Percentiles rank a stretch among this genome's conserved stretches.
These are phyloP conservation scores for Mentha longifolia DNA, from an alignment of 257 asterid genomes.

Conservation along the genomic window DNA sequence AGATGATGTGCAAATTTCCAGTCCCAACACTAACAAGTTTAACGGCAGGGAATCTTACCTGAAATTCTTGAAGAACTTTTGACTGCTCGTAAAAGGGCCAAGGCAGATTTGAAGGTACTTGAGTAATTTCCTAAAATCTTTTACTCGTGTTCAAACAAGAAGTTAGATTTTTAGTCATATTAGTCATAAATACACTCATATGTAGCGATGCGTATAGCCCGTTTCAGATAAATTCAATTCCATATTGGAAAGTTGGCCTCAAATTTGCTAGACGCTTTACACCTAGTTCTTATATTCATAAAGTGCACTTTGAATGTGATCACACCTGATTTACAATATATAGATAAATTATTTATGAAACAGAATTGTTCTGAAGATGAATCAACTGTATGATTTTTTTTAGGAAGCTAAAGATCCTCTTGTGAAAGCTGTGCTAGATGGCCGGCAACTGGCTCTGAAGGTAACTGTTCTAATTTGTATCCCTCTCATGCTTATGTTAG, in stretches of 20 bases:
- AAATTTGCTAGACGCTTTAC: conserved; percentile 3
- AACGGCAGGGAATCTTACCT: conserved; percentile 88
- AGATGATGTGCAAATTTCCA: conserved; percentile 8
- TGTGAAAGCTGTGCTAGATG: conserved; percentile 95
- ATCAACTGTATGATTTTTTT: conserved; percentile 36
- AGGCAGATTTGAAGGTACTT: conserved; percentile 94
- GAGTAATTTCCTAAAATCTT: conserved; percentile 20
- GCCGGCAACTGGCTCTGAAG: conserved; percentile 98
- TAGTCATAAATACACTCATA: background rate
- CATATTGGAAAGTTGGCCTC: conserved; percentile 14
- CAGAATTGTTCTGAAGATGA: conserved; percentile 15
- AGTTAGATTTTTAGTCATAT: conserved; percentile 14
- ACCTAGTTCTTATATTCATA: conserved; percentile 21
- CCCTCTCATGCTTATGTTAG: conserved; percentile 4
- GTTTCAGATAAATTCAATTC: conserved; percentile 14
- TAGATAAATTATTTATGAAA: conserved; percentile 12
- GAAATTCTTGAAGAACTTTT: conserved; percentile 98
- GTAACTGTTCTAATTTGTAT: conserved; percentile 39
- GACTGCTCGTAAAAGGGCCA: conserved; percentile 95
- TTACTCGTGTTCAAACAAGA: conserved; percentile 22
- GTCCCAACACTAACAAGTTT: conserved; percentile 29
- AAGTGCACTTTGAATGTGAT: conserved; percentile 16
- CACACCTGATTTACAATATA: conserved; percentile 5
- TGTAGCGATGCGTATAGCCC: background rate
- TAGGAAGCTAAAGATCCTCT: conserved; percentile 96